Conservation (phyloP, 805 yeast species). For the Wickerhamomyces silvicola region DNA sequence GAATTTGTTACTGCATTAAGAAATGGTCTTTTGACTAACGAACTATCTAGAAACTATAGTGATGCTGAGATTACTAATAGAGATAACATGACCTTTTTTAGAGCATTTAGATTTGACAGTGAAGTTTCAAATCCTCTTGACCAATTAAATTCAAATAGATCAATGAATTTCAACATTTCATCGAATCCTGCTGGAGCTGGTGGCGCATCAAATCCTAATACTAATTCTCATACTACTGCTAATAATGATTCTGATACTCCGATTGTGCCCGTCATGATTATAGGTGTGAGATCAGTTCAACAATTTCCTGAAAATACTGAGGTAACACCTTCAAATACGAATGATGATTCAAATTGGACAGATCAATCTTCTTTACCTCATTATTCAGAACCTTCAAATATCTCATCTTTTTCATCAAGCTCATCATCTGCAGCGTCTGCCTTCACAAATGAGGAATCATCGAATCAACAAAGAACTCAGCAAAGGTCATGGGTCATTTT, state of each 20-base stretch:
- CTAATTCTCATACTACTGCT: neutral
- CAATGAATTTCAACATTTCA: slow-evolving; percentile 1
- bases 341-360: slow-evolving; percentile 13
- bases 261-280: slow-evolving; percentile 40
- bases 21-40: slow-evolving; percentile 33
- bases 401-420: too few species aligned
- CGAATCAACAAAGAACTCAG: slow-evolving; percentile 2
- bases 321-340: slow-evolving; percentile 2
- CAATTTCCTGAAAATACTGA: slow-evolving; percentile 10
- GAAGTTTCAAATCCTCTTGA: slow-evolving; percentile 4
- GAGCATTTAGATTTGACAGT: slow-evolving; percentile 37
- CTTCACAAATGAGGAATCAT: slow-evolving; percentile 1
- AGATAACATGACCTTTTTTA: slow-evolving; percentile 28
- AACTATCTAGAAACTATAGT: slow-evolving; percentile 24
- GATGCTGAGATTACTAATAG: neutral
- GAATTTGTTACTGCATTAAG: slow-evolving; percentile 38
- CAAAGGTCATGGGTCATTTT: slow-evolving; percentile 55
- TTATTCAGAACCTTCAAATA: too few species aligned
- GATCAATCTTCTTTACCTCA: too few species aligned
- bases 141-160: neutral
- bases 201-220: neutral
- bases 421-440: neutral
- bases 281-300: slow-evolving; percentile 39
- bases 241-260: slow-evolving; percentile 3
- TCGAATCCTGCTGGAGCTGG: neutral